phyloP scores from a whole-genome alignment of 805 yeast genomes.

The Jamesozyma piceae region DNA sequence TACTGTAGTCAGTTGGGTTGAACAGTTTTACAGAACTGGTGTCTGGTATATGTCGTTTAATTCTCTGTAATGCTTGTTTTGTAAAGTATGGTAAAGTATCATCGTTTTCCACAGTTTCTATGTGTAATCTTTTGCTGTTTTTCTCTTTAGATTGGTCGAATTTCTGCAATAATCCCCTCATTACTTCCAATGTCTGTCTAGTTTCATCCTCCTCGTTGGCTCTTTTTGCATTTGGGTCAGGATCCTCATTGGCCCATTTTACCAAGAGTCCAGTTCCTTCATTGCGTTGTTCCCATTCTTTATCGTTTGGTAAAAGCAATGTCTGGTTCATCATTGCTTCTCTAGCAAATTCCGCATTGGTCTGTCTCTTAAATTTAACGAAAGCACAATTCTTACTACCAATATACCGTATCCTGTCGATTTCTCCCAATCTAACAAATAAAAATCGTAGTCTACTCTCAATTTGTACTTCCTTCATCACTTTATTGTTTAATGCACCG shows the following conservation, averaged over 20 bases:
- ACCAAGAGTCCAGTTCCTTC: slow-evolving; percentile 34
- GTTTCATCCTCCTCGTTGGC: slow-evolving; percentile 23
- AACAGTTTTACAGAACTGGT: neutral
- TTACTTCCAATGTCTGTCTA: slow-evolving; percentile 16
- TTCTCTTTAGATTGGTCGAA: neutral
- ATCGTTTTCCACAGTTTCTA: neutral
- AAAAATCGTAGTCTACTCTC: slow-evolving; percentile 31
- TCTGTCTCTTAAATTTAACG: slow-evolving; percentile 57
- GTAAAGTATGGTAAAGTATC: neutral
- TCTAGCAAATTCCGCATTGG: slow-evolving; percentile 86
- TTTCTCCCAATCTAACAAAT: slow-evolving; percentile 68
- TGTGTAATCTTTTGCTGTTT: neutral
- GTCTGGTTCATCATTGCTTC: slow-evolving; percentile 89
- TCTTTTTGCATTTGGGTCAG: slow-evolving; percentile 45
- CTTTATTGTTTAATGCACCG: slow-evolving; percentile 34
- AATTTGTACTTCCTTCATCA: slow-evolving; percentile 32
- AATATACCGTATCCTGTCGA: slow-evolving; percentile 57
- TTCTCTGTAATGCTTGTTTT: neutral
- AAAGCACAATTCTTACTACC: slow-evolving; percentile 65
- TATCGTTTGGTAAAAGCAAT: slow-evolving; percentile 34
- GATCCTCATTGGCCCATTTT: slow-evolving; percentile 87
- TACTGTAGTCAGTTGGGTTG: neutral
- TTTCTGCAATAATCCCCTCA: slow-evolving; percentile 5
- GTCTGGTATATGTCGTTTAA: neutral
- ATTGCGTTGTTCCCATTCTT: slow-evolving; percentile 51